A percentile compares a stretch with the other conserved stretches of the same genome.
phyloP scores from a whole-genome alignment of 2,329 filamentous ascomycete species.

The Trichoderma sp. region DNA sequence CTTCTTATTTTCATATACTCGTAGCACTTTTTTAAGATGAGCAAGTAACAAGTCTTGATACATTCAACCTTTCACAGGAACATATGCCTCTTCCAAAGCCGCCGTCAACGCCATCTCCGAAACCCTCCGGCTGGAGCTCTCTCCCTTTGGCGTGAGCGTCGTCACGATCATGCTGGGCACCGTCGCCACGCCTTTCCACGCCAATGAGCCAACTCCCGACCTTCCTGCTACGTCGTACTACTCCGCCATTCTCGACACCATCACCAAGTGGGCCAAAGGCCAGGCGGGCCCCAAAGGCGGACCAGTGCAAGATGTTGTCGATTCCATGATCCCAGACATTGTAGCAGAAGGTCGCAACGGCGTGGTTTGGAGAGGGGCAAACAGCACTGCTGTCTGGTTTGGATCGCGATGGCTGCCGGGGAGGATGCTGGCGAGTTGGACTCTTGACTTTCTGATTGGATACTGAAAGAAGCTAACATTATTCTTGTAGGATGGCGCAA shows the following conservation, averaged over 20 bases:
- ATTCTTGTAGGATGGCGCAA: conserved; percentile 2
- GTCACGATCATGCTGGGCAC: conserved; percentile 24
- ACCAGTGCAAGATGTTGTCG: conserved; percentile 4
- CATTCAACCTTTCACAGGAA: background rate
- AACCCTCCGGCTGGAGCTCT: conserved; percentile 33
- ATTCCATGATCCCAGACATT: conserved; percentile 13
- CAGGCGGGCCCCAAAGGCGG: conserved; percentile 14
- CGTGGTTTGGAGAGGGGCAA: conserved; percentile 12
- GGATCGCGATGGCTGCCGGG: conserved; percentile 20
- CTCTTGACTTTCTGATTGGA: too few relatives aligned
- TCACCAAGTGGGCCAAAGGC: conserved; percentile 22
- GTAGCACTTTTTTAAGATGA: too few relatives aligned
- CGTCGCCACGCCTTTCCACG: conserved; percentile 17
- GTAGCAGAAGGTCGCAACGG: conserved; percentile 1
- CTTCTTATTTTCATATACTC: background rate
- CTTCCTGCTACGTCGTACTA: conserved; percentile 19
- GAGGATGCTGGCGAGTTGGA: conserved; percentile 12
- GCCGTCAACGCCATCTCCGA: conserved; percentile 29
- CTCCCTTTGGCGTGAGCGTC: conserved; percentile 32
- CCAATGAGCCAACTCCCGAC: conserved; percentile 7
- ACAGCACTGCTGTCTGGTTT: conserved; percentile 17
- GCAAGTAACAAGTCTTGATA: too few relatives aligned
- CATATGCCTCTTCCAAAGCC: conserved; percentile 26
- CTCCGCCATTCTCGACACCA: conserved; percentile 2
- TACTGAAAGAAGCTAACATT: too few relatives aligned